Evolutionary conservation across 768 basidiomycete species (phyloP).

Genomic region (Rhodocollybia butyracea): DNA sequence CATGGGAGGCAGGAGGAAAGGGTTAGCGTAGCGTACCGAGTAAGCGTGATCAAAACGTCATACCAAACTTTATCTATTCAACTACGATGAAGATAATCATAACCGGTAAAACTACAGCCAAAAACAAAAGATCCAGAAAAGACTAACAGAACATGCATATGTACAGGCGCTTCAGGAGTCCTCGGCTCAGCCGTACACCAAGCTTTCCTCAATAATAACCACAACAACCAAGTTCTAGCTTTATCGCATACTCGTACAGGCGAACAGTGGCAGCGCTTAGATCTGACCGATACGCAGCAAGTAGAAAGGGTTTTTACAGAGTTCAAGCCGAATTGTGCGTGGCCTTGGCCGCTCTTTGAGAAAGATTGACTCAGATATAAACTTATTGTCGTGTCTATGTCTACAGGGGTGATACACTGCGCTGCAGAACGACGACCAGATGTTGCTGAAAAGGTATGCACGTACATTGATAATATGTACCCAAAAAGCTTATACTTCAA

Average conservation of each 20-base stretch:
- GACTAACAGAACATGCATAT: conserved; percentile 8
- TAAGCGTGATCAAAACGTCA: not conserved
- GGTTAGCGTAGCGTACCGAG: not conserved
- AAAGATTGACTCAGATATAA: not conserved
- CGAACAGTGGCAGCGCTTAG: conserved; percentile 50
- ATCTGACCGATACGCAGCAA: conserved; percentile 59
- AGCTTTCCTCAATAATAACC: conserved; percentile 48
- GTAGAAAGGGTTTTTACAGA: conserved; percentile 53
- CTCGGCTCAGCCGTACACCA: conserved; percentile 77
- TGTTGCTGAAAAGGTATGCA: conserved; percentile 79
- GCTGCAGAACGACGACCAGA: conserved; percentile 94
- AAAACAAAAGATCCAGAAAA: not conserved
- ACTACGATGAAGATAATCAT: conserved; percentile 48
- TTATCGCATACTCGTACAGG: conserved; percentile 71
- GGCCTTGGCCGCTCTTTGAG: not conserved
- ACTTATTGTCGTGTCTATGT: not conserved
- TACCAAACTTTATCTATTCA: not conserved
- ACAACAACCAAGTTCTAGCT: conserved; percentile 48
- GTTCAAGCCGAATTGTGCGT: conserved; percentile 70
- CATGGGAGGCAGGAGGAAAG: conserved; percentile 42
- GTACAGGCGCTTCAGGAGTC: conserved; percentile 86
- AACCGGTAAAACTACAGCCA: conserved; percentile 42
- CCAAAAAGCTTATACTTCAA: not conserved
- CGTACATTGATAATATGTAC: not conserved
- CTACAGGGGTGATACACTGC: conserved; percentile 85